A percentile compares a stretch with the other conserved stretches of the same genome.
These are phyloP conservation scores for Monotropa hypopitys DNA, from an alignment of 179 eudicot genomes.

Conservation along the genomic window DNA sequence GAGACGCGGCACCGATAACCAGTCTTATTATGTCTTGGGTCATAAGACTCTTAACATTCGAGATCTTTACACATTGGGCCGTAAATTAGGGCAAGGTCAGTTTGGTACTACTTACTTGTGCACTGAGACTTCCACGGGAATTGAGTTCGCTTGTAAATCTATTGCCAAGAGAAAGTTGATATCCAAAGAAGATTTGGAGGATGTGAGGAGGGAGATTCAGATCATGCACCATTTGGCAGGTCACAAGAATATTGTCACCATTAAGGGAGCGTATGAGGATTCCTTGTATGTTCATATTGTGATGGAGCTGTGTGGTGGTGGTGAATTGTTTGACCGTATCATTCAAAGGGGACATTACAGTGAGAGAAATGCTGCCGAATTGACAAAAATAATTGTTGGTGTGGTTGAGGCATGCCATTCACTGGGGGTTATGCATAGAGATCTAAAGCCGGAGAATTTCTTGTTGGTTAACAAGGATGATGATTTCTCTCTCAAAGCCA, in stretches of 20 bases:
- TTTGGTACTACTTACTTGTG: conserved; percentile 70
- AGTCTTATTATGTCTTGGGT: conserved; percentile 55
- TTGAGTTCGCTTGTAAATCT: conserved; percentile 70
- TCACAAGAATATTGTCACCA: conserved; percentile 65
- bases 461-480: conserved; percentile 74
- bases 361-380: conserved; percentile 76
- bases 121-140: conserved; percentile 50
- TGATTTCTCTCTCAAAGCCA: conserved; percentile 87
- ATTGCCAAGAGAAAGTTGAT: conserved; percentile 85
- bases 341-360: conserved; percentile 80
- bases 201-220: conserved; percentile 87
- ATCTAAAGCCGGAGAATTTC: conserved; percentile 77
- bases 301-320: conserved; percentile 79
- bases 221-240: conserved; percentile 89
- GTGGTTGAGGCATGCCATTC: conserved; percentile 85
- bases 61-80: conserved; percentile 66
- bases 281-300: conserved; percentile 75
- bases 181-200: conserved; percentile 78
- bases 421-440: conserved; percentile 80
- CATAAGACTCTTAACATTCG: conserved; percentile 70
- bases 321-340: conserved; percentile 74
- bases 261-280: conserved; percentile 88
- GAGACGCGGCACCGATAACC: conserved; percentile 36
- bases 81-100: conserved; percentile 76
- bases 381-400: conserved; percentile 68